These are phyloP conservation scores for Leishmania amazonensis DNA, from an alignment of 208 protist species.

Conservation along the genomic window DNA sequence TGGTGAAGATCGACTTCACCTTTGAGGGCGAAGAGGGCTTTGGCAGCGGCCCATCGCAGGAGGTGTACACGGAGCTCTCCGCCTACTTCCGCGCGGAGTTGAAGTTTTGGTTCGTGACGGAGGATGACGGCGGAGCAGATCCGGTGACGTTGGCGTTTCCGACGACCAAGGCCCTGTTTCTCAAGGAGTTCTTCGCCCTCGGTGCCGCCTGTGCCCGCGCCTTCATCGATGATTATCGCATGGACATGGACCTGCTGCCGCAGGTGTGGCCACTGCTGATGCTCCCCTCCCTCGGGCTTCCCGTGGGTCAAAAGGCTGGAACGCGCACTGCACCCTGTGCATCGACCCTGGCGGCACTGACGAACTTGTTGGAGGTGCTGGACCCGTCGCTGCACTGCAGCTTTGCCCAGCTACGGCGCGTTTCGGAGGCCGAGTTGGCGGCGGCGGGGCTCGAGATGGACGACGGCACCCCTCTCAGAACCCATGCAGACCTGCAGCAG, in stretches of 20 bases:
- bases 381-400: conserved; percentile 60
- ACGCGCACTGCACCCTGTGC: background rate
- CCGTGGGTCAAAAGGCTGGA: background rate
- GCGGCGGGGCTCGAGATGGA: conserved; percentile 63
- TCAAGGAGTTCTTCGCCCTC: conserved; percentile 71
- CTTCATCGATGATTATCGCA: conserved; percentile 81
- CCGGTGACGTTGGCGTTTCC: conserved; percentile 54
- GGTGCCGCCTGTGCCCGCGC: conserved; percentile 67
- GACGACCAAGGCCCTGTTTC: conserved; percentile 38
- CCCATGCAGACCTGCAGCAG: conserved; percentile 9
- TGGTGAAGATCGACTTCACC: conserved; percentile 75
- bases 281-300: conserved; percentile 17
- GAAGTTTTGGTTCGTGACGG: conserved; percentile 62
- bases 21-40: conserved; percentile 85
- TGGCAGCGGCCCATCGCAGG: conserved; percentile 85
- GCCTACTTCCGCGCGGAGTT: conserved; percentile 31
- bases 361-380: conserved; percentile 41
- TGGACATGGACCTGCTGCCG: conserved; percentile 61
- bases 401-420: conserved; percentile 38
- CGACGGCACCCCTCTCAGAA: conserved; percentile 35
- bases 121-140: conserved; percentile 50
- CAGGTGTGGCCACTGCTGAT: conserved; percentile 58
- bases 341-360: conserved; percentile 1
- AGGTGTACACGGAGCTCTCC: conserved; percentile 85
- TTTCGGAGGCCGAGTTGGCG: conserved; percentile 47